Evolutionary conservation across 2,329 filamentous ascomycete genomes (phyloP), one percentile per base, ranked within the genome.

Genomic region (Dactylellina haptotyla): DNA sequence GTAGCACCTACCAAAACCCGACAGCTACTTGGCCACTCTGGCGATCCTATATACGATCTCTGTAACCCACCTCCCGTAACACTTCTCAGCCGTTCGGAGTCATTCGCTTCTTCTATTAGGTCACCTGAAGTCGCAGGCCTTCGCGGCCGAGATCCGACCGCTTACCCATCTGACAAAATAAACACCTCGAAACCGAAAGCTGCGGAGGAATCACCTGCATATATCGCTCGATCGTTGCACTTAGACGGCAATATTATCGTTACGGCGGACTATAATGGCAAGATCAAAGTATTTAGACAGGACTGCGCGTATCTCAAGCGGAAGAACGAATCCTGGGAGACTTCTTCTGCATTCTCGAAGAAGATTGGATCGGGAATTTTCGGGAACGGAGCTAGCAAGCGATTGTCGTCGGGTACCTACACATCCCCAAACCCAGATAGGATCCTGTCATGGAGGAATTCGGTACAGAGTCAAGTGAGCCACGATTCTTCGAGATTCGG

Each of bases 1-100:
- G 89, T 97, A 79, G 94, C 94, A 0, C 94, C 95, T 0, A 86
- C 87, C 0, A 88, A 87, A 77, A 93, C 92, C 9, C 87, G 91
- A 66, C 89, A 91, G 78, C 84, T 95, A 1, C 85, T 99, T 0
- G 89, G 90, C 56, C 86, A 87, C 12, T 96, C 93, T 0, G 91
- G 92, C 63, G 93, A 99, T 79, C 93, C 95, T 1, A 87, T 99
- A n/a, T 99, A 93, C 80, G 93, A 97, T 77, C 85, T 98, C 0
- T 98, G 95, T 84, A 98, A 98, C 77, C 95, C 95, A 3, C 95
- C 94, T 0, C 93, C 94, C 0, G 88, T 98, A 14, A 93, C 88
- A 4, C 84, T 98, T 16, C 84, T 93, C 74, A 93, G 90, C 76
- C 86, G 89, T 25, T 87, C 89, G 18, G 91, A 95, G 77, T 85